Base-by-base conservation (phyloP, 768 basidiomycete species). In the Psilocybe tampanensis region DNA sequence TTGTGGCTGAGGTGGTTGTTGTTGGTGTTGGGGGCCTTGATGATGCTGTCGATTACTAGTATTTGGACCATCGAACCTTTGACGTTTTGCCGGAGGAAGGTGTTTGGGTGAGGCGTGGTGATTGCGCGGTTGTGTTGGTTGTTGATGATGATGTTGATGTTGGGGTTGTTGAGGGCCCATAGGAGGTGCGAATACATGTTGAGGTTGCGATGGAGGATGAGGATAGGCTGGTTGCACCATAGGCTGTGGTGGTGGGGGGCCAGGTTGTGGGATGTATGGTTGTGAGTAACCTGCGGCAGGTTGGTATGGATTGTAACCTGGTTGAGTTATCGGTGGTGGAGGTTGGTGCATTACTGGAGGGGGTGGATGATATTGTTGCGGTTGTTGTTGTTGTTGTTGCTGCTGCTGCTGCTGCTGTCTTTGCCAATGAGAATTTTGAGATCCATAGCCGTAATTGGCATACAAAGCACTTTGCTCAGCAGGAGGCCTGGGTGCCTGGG, bases 391-490 rank as follows among this genome's bases (percentile, higher is more conserved):
- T 24, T 74, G 72, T 34, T 48, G 47, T 32, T 48, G 47, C 18
- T 48, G 47, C 42, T 84, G 86, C 43, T 87, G 88, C 44, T 84
- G 85, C 44, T 88, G 88, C 64, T 88, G 86, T 54, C 83, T 80
- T 59, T 86, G 86, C 82, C 86, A 85, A 65, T 80, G 75, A 58
- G 76, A 68, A 59, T 72, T 77, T 64, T 89, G 87, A 47, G 84
- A 81, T 2, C 92, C 91, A 69, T 96, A 95, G 29, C 94, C 94
- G 67, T 95, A 95, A 68, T 94, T 94, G 1, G 92, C 92, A 67
- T 95, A 95, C 19, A 95, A 73, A 22, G 90, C 87, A 67, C 87
- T 90, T 67, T 94, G 92, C 62, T 93, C 90, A 13, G 89, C 78
- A 29, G 90, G 78, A 29, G 89, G 88, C 47, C 87, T 77, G 43